These are phyloP conservation scores for Apiotrichum sp. DNA, from an alignment of 1,284 basidiomycete species.

Conservation along the genomic window DNA sequence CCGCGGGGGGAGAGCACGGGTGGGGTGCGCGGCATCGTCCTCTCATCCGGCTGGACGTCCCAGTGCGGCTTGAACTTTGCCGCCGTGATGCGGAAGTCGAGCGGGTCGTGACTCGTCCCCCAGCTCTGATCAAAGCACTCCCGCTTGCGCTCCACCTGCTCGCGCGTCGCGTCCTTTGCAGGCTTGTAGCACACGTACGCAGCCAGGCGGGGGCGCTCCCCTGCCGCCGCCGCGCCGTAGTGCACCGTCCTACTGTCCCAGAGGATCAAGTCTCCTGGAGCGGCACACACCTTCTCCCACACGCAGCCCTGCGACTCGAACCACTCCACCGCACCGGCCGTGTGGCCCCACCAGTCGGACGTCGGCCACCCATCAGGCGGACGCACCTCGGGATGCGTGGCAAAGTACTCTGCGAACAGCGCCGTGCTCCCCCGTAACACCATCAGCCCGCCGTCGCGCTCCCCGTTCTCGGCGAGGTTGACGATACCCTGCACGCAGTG, in stretches of 20 bases:
- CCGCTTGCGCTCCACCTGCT: conserved; percentile 21
- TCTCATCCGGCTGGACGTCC: conserved; percentile 25
- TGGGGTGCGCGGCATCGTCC: conserved; percentile 8
- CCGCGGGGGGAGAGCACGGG: conserved; percentile 22
- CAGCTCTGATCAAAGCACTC: conserved; percentile 21
- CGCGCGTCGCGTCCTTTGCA: conserved; percentile 22
- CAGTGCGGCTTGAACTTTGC: conserved; percentile 9
- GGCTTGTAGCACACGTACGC: conserved; percentile 44
- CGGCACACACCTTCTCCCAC: conserved; percentile 33
- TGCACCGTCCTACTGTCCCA: conserved; percentile 32
- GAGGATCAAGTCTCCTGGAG: conserved; percentile 34
- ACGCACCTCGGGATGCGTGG: conserved; percentile 29
- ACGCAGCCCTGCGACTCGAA: conserved; percentile 37
- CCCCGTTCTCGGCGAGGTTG: conserved; percentile 44
- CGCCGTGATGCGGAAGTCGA: conserved; percentile 29
- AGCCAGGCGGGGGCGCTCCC: conserved; percentile 31
- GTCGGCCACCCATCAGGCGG: conserved; percentile 40
- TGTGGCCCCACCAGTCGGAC: conserved; percentile 37
- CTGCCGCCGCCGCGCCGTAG: conserved; percentile 33
- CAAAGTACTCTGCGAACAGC: conserved; percentile 42
- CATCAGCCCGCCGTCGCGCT: conserved; percentile 47
- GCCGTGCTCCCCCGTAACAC: conserved; percentile 40
- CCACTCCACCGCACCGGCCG: conserved; percentile 29
- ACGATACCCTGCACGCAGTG: conserved; percentile 48
- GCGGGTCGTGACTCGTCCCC: conserved; percentile 34